A percentile compares a stretch with the other conserved stretches of the same genome.
Conservation (phyloP, 106 monocot species). For the Acanthochlamys bracteata region DNA sequence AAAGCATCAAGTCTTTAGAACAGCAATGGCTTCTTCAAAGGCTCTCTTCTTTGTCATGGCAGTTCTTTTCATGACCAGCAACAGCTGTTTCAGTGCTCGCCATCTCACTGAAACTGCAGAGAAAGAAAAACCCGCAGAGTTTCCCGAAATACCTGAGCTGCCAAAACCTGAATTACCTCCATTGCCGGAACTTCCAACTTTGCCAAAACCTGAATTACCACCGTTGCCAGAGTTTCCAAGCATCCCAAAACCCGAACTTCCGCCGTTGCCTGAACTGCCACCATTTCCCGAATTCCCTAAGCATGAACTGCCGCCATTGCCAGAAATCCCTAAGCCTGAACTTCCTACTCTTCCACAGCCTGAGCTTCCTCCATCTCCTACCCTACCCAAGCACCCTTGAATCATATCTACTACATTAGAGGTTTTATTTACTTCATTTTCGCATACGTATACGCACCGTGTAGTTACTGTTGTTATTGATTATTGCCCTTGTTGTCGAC, state of each 20-base stretch:
- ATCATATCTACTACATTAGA: background rate
- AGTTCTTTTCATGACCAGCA: slow-evolving; percentile 4
- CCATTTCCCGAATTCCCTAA: slow-evolving; percentile 8
- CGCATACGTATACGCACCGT: no score
- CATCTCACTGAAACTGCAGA: slow-evolving; percentile 1
- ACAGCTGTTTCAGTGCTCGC: slow-evolving; percentile 1
- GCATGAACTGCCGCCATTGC: slow-evolving; percentile 6
- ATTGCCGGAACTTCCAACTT: slow-evolving; percentile 2
- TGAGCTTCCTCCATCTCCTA: slow-evolving; percentile 2
- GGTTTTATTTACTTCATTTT: no score
- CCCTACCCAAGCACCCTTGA: slow-evolving; percentile 4
- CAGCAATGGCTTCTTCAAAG: slow-evolving; percentile 1
- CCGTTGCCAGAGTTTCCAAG: slow-evolving; percentile 10
- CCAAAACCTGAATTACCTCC: slow-evolving; percentile 2
- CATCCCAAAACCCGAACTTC: slow-evolving; percentile 10
- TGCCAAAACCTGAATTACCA: slow-evolving; percentile 13
- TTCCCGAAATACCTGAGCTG: background rate
- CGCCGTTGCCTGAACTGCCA: slow-evolving; percentile 5
- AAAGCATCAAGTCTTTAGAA: background rate
- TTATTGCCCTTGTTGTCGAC: no score
- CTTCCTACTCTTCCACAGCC: slow-evolving; percentile 4
- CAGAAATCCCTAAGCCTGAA: slow-evolving; percentile 12
- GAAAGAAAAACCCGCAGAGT: background rate
- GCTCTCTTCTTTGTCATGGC: background rate
- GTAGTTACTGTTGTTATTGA: no score